Percentiles rank a stretch among this genome's conserved stretches.
phyloP scores from a whole-genome alignment of 1,139 yeast genomes.

The Nakaseomyces bracarensis region DNA sequence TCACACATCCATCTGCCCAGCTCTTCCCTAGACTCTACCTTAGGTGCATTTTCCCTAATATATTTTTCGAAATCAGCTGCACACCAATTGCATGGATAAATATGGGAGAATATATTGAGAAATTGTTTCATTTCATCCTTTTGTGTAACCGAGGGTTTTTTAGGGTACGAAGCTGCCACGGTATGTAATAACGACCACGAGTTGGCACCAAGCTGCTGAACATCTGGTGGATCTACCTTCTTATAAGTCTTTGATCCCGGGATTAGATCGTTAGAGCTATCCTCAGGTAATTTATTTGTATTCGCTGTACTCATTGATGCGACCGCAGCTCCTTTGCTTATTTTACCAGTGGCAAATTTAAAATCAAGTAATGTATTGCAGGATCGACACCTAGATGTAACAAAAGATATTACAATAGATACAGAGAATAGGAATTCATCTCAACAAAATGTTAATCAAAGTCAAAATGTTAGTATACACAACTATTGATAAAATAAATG shows the following conservation, averaged over 20 bases:
- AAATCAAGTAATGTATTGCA: constrained; percentile 76
- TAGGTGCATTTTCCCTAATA: constrained; percentile 53
- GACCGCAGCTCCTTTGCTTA: constrained; percentile 12
- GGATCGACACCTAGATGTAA: constrained; percentile 49
- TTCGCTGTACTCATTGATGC: neutral
- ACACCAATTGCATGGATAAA: constrained; percentile 94
- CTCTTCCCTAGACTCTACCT: constrained; percentile 61
- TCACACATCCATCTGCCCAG: constrained; percentile 89
- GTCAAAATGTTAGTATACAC: neutral
- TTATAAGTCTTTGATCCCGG: constrained; percentile 29
- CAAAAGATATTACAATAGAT: neutral
- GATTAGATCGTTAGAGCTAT: constrained; percentile 16
- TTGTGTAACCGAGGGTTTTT: constrained; percentile 48
- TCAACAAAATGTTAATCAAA: constrained; percentile 9
- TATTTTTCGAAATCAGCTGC: constrained; percentile 75
- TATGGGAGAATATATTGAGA: constrained; percentile 59
- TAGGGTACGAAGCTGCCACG: constrained; percentile 85
- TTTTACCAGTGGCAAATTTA: constrained; percentile 44
- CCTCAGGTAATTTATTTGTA: constrained; percentile 11
- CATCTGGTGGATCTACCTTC: constrained; percentile 79
- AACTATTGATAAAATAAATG: too few relatives aligned
- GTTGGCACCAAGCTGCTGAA: constrained; percentile 66
- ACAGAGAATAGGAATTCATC: constrained; percentile 29
- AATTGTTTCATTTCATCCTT: constrained; percentile 69
- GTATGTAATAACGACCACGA: constrained; percentile 93